Evolutionary conservation across 2,329 filamentous ascomycete species (phyloP).

Genomic region (Colletotrichum graminicola): DNA sequence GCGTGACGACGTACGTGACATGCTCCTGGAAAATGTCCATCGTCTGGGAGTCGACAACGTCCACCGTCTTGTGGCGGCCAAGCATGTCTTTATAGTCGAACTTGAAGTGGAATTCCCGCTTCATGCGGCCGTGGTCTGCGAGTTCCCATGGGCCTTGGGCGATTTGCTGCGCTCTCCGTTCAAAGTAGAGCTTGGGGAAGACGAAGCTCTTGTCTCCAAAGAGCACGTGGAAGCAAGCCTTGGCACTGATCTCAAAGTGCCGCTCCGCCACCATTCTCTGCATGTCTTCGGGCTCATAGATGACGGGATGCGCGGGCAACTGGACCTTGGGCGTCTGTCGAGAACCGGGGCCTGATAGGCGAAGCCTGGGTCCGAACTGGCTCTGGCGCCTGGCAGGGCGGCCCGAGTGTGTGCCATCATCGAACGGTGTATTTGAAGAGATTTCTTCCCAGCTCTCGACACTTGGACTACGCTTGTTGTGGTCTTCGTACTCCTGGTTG

Average conservation of each 20-base stretch:
- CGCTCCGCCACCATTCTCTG: conserved; percentile 80
- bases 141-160: conserved; percentile 88
- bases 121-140: conserved; percentile 77
- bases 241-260: conserved; percentile 90
- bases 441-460: conserved; percentile 94
- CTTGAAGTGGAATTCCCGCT: conserved; percentile 84
- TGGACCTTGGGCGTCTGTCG: conserved; percentile 74
- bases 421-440: conserved; percentile 68
- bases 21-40: conserved; percentile 88
- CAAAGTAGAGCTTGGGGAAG: conserved; percentile 91
- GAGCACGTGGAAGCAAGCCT: conserved; percentile 94
- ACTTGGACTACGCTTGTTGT: conserved; percentile 75
- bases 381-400: conserved; percentile 52
- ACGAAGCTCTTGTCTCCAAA: conserved; percentile 97
- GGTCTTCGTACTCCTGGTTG: conserved; percentile 76
- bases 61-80: conserved; percentile 69
- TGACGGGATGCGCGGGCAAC: conserved; percentile 82
- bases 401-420: conserved; percentile 66
- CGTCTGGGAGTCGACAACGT: conserved; percentile 84
- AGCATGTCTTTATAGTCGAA: conserved; percentile 76
- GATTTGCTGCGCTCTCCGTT: conserved; percentile 82
- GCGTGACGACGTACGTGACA: conserved; percentile 73
- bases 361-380: conserved; percentile 53
- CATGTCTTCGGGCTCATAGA: conserved; percentile 88
- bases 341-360: conserved; percentile 46